Percentiles rank a stretch among this genome's conserved stretches.
These are phyloP conservation scores for Candida ficus DNA, from an alignment of 805 yeast genomes.

Conservation along the genomic window DNA sequence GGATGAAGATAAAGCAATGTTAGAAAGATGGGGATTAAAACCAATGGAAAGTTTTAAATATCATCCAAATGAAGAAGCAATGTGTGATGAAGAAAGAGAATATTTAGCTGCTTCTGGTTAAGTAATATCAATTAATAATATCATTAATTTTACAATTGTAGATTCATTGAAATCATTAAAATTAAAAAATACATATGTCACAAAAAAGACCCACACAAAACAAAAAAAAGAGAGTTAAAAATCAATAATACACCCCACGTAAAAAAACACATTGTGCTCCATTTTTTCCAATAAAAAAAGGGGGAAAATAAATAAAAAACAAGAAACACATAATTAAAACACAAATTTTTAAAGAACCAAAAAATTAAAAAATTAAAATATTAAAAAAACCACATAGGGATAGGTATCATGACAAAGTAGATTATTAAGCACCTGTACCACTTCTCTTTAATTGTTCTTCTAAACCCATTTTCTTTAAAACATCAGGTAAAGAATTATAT, in stretches of 20 bases:
- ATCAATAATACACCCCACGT: no score
- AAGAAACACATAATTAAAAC: no score
- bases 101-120: background rate
- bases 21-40: conserved; percentile 61
- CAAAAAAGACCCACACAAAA: no score
- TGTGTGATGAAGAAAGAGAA: background rate
- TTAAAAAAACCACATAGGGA: conserved; percentile 29
- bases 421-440: conserved; percentile 6
- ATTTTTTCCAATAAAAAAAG: no score
- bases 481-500: conserved; percentile 30
- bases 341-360: background rate
- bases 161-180: no score
- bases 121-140: background rate
- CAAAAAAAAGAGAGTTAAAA: no score
- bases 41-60: conserved; percentile 46
- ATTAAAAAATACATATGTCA: no score
- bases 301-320: no score
- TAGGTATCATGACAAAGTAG: conserved; percentile 46
- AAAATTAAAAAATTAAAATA: background rate
- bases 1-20: conserved; percentile 73
- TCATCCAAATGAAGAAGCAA: conserved; percentile 12
- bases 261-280: no score
- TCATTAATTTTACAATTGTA: no score
- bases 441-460: conserved; percentile 25
- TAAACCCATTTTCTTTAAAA: conserved; percentile 24